These are phyloP conservation scores for Blastobotrys serpentis DNA, from an alignment of 1,139 yeast genomes.

Conservation along the genomic window DNA sequence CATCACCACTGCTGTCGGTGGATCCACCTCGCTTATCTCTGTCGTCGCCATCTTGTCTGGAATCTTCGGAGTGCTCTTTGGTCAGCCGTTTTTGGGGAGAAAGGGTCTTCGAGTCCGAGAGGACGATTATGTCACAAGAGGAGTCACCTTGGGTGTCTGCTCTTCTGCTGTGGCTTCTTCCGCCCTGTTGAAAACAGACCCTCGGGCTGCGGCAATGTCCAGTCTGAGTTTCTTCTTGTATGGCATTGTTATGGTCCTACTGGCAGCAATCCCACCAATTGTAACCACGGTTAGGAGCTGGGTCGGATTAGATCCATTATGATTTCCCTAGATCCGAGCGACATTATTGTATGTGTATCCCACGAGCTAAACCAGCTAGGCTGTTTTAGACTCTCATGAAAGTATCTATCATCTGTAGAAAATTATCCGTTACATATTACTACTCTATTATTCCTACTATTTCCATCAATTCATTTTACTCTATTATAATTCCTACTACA, in stretches of 20 bases:
- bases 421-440: too few species aligned
- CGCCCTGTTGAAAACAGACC: slow-evolving; percentile 63
- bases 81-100: slow-evolving; percentile 51
- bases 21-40: slow-evolving; percentile 71
- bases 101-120: slow-evolving; percentile 49
- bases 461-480: too few species aligned
- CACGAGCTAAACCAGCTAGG: too few species aligned
- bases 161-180: slow-evolving; percentile 86
- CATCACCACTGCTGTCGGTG: slow-evolving; percentile 60
- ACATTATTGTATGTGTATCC: too few species aligned
- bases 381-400: too few species aligned
- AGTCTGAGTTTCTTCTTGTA: slow-evolving; percentile 67
- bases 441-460: too few species aligned
- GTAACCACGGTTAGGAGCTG: slow-evolving; percentile 40
- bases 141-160: slow-evolving; percentile 71
- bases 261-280: slow-evolving; percentile 58
- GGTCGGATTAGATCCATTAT: slow-evolving; percentile 29
- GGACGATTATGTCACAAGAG: slow-evolving; percentile 71
- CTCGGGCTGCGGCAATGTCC: slow-evolving; percentile 79
- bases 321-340: background rate
- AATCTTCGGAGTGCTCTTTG: slow-evolving; percentile 68
- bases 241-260: slow-evolving; percentile 69
- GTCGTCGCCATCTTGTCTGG: slow-evolving; percentile 79
- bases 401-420: too few species aligned
- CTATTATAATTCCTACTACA: too few species aligned